Evolutionary conservation across 306 rosid genomes (phyloP).

Genomic region (Lathyrus oleraceus): DNA sequence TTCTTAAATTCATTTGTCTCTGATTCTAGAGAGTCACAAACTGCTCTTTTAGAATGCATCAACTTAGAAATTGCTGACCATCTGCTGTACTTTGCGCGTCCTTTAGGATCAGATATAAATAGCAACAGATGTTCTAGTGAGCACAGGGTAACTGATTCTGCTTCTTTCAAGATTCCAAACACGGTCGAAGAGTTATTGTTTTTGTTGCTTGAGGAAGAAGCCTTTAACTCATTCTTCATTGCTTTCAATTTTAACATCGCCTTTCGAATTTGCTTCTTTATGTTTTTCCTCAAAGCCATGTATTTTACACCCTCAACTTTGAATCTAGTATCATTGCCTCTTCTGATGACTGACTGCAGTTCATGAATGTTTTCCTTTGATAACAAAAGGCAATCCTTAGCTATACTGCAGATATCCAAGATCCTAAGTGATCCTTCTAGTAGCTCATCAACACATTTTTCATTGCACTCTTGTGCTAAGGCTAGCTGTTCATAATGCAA

Average conservation of each 20-base stretch:
- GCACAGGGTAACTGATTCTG: conserved; percentile 29
- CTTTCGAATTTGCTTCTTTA: conserved; percentile 35
- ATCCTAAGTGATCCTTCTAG: conserved; percentile 37
- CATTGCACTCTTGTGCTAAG: conserved; percentile 31
- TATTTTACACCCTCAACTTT: conserved; percentile 25
- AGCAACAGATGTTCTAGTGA: conserved; percentile 32
- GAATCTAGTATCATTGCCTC: conserved; percentile 22
- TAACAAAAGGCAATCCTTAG: conserved; percentile 27
- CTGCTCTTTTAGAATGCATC: conserved; percentile 33
- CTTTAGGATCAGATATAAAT: conserved; percentile 29
- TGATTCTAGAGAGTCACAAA: conserved; percentile 24
- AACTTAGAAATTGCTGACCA: conserved; percentile 42
- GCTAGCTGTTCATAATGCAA: conserved; percentile 33
- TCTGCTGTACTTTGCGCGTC: conserved; percentile 18
- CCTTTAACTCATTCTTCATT: not conserved
- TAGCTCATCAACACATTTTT: conserved; percentile 26
- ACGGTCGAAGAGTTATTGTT: not conserved
- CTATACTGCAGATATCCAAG: conserved; percentile 27
- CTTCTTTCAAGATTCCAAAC: conserved; percentile 31
- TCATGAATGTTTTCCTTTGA: conserved; percentile 37
- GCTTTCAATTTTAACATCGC: conserved; percentile 31
- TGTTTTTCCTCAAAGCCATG: conserved; percentile 30
- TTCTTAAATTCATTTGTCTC: conserved; percentile 33
- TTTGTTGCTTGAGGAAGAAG: conserved; percentile 15
- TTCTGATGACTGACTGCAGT: conserved; percentile 36